These are phyloP conservation scores for Ophiocordyceps camponoti-leonardi DNA, from an alignment of 2,329 filamentous ascomycete genomes.

Conservation along the genomic window DNA sequence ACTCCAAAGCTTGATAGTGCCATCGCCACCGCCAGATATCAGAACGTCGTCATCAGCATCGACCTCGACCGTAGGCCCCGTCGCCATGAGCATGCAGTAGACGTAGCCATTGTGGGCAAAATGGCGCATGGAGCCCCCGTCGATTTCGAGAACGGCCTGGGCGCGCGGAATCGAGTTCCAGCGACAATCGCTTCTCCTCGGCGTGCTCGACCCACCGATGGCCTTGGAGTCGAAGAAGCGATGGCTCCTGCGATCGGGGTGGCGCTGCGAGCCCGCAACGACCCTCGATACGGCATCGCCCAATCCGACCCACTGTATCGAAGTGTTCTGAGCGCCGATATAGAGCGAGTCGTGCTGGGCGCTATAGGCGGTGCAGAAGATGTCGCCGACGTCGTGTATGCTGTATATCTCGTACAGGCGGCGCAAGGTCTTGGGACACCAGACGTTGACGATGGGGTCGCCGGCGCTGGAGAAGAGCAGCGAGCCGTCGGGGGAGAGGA, in stretches of 20 bases:
- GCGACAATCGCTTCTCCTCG: conserved; percentile 46
- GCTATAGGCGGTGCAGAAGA: conserved; percentile 91
- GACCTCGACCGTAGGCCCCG: conserved; percentile 47
- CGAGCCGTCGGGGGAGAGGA: conserved; percentile 55
- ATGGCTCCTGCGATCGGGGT: conserved; percentile 63
- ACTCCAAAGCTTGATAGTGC: conserved; percentile 86
- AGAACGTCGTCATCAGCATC: conserved; percentile 64
- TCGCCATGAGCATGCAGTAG: conserved; percentile 84
- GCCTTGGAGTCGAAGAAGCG: conserved; percentile 87
- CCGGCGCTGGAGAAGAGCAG: conserved; percentile 85
- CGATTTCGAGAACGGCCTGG: conserved; percentile 56
- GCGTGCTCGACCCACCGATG: conserved; percentile 65
- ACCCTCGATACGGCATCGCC: conserved; percentile 44
- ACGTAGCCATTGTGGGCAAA: conserved; percentile 94
- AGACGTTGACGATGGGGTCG: conserved; percentile 88
- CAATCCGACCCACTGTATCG: conserved; percentile 81
- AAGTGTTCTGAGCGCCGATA: conserved; percentile 84
- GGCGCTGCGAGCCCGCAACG: conserved; percentile 44
- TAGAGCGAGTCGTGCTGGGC: conserved; percentile 65
- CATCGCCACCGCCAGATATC: conserved; percentile 84
- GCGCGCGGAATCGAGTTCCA: conserved; percentile 36
- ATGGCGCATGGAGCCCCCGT: conserved; percentile 60
- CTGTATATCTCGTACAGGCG: conserved; percentile 84
- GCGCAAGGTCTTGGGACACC: conserved; percentile 61
- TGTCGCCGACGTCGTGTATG: conserved; percentile 83